phyloP scores from a whole-genome alignment of 257 asterid species.

The Salvia miltiorrhiza region DNA sequence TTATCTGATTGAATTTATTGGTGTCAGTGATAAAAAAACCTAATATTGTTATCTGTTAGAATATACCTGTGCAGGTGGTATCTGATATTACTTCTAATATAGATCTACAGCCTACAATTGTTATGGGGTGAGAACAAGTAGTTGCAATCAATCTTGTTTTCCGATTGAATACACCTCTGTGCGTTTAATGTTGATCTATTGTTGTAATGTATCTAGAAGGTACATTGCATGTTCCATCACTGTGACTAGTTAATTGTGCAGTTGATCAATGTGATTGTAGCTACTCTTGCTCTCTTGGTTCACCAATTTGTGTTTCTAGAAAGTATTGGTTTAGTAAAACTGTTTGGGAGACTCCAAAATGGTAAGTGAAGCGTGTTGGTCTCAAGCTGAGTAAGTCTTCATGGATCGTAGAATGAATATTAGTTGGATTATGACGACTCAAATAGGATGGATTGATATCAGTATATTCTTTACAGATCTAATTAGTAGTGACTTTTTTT shows the following conservation, averaged over 20 bases:
- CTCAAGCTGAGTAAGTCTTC: neutral
- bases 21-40: neutral
- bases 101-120: neutral
- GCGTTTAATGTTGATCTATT: neutral
- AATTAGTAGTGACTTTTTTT: neutral
- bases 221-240: neutral
- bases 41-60: neutral
- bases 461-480: neutral
- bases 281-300: neutral
- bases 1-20: neutral
- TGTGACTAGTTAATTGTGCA: neutral
- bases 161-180: neutral
- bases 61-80: neutral
- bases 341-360: neutral
- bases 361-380: neutral
- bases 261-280: constrained; percentile 7
- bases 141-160: neutral
- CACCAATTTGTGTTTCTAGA: neutral
- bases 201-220: neutral
- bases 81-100: neutral
- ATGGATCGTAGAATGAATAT: neutral
- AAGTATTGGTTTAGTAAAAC: neutral
- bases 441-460: neutral
- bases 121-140: neutral
- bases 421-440: neutral